Evolutionary conservation across 2,329 filamentous ascomycete species (phyloP).

Genomic region (Sporothrix brasiliensis): DNA sequence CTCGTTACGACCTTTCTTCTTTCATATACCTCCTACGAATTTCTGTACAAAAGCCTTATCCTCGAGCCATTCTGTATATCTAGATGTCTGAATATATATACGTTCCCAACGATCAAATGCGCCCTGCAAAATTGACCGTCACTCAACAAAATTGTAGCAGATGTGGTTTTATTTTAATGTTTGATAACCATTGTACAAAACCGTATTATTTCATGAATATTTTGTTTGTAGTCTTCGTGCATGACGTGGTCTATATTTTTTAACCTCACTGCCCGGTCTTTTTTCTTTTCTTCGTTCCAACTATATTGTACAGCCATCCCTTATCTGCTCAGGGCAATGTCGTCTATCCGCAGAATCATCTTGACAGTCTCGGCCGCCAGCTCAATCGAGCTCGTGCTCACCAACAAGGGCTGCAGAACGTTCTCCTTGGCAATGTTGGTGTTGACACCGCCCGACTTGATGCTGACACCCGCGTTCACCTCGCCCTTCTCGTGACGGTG

Average conservation of each 20-base stretch:
- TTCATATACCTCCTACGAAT: conserved; percentile 15
- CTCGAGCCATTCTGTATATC: conserved; percentile 22
- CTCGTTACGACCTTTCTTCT: conserved; percentile 3
- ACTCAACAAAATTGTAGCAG: background rate
- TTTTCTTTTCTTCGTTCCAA: conserved; percentile 33
- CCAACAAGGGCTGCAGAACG: conserved; percentile 90
- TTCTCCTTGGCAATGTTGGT: conserved; percentile 96
- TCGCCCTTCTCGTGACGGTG: conserved; percentile 94
- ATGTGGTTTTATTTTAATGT: background rate
- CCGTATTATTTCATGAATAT: conserved; percentile 23
- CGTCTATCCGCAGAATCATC: conserved; percentile 76
- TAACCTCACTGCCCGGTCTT: background rate
- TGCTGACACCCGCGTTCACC: conserved; percentile 94
- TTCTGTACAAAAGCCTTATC: conserved; percentile 22
- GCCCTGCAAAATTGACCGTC: no score
- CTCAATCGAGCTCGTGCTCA: conserved; percentile 97
- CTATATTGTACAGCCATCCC: conserved; percentile 6
- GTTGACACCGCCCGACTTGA: conserved; percentile 96
- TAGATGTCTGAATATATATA: conserved; percentile 23
- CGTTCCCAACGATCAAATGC: background rate
- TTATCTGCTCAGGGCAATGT: conserved; percentile 66
- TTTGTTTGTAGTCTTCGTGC: conserved; percentile 18
- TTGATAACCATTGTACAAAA: conserved; percentile 4
- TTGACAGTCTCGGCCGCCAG: conserved; percentile 97
- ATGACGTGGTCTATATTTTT: conserved; percentile 24